These are phyloP conservation scores for Lactarius pseudohatsudake DNA, from an alignment of 768 basidiomycete genomes.

Conservation along the genomic window DNA sequence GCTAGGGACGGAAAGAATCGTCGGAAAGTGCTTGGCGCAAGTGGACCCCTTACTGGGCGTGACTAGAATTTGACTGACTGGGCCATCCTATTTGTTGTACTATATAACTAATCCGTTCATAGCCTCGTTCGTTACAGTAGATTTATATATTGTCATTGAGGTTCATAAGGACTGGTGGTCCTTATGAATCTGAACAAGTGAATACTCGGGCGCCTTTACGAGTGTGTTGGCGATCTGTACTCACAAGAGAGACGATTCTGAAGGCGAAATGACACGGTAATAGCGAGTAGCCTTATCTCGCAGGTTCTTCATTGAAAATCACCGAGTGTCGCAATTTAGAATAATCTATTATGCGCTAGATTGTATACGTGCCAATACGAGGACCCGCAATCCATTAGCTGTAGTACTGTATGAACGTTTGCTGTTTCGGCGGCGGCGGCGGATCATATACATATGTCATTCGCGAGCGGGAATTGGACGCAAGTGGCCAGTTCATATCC, in stretches of 20 bases:
- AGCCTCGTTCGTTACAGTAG: no score
- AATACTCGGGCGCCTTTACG: background rate
- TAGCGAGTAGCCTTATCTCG: background rate
- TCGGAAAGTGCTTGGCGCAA: constrained; percentile 10
- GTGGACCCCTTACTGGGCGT: constrained; percentile 5
- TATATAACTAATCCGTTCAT: background rate
- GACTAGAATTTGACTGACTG: background rate
- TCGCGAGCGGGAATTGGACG: no score
- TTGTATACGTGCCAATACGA: background rate
- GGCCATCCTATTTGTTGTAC: background rate
- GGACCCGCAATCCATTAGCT: background rate
- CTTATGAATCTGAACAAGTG: no score
- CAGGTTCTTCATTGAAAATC: background rate
- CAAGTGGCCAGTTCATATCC: no score
- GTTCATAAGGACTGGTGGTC: no score
- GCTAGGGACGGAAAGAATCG: constrained; percentile 48
- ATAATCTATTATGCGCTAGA: background rate
- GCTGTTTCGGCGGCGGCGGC: no score
- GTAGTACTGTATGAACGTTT: no score
- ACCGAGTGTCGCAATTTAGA: background rate
- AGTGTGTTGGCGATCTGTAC: background rate
- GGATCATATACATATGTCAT: no score
- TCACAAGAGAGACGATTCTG: background rate
- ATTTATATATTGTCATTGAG: no score
- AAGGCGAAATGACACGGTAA: background rate